Conservation (phyloP, 768 basidiomycete genomes). For the Lactifluus volemus region DNA sequence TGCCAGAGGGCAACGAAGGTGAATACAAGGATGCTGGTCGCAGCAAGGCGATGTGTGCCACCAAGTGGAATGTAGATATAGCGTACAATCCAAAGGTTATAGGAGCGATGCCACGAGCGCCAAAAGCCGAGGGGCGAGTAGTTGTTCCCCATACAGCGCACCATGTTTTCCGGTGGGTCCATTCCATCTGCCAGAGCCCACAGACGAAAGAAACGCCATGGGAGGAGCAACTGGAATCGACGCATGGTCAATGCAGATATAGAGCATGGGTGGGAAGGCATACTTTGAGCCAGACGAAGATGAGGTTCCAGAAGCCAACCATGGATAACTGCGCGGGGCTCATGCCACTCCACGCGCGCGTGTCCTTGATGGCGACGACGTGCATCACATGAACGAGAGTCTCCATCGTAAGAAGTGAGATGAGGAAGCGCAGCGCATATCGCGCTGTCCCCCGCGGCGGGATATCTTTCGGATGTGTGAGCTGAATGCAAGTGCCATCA, state of each 20-base stretch:
- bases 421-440: too few species aligned
- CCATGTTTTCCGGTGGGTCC: conserved; percentile 86
- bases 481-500: too few species aligned
- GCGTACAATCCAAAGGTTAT: too few species aligned
- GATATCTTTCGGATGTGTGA: too few species aligned
- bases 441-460: too few species aligned
- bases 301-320: conserved; percentile 54
- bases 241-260: background rate
- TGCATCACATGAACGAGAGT: too few species aligned
- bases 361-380: conserved; percentile 78
- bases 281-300: conserved; percentile 66
- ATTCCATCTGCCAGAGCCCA: conserved; percentile 60
- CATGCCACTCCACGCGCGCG: conserved; percentile 70
- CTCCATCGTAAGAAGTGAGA: too few species aligned
- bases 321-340: conserved; percentile 75
- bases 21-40: too few species aligned
- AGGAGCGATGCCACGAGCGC: too few species aligned
- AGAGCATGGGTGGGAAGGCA: conserved; percentile 14
- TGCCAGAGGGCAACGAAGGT: too few species aligned
- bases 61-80: too few species aligned
- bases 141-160: conserved; percentile 90
- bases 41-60: background rate
- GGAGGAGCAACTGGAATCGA: conserved; percentile 69
- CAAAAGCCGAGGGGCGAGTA: conserved; percentile 50
- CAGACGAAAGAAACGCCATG: conserved; percentile 95